Evolutionary conservation across 2,329 filamentous ascomycete genomes (phyloP).

Genomic region (Verruconis gallopava): DNA sequence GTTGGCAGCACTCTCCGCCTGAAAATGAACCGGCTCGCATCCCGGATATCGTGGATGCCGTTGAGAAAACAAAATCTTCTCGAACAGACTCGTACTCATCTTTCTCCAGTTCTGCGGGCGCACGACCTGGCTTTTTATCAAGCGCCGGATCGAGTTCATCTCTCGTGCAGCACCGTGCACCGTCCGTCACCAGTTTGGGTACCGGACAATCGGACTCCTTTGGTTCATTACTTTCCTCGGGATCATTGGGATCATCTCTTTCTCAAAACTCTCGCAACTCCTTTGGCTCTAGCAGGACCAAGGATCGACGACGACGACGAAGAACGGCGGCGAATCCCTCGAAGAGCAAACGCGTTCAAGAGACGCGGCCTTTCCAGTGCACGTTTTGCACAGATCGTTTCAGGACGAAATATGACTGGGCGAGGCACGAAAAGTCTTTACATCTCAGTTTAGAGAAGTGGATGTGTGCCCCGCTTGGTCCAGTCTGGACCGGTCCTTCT

Average conservation of each 20-base stretch:
- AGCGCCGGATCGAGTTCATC: constrained; percentile 32
- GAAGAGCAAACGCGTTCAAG: constrained; percentile 14
- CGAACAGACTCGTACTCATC: constrained; percentile 16
- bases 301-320: constrained; percentile 44
- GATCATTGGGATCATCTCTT: constrained; percentile 43
- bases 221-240: constrained; percentile 36
- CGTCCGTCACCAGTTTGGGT: constrained; percentile 41
- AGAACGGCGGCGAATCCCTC: constrained; percentile 29
- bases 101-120: constrained; percentile 24
- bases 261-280: constrained; percentile 43
- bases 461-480: constrained; percentile 47
- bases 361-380: constrained; percentile 40
- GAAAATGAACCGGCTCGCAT: constrained; percentile 56
- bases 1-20: constrained; percentile 57
- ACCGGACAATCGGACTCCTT: constrained; percentile 29
- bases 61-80: constrained; percentile 27
- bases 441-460: constrained; percentile 53
- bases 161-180: constrained; percentile 38
- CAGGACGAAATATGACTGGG: constrained; percentile 46
- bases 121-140: constrained; percentile 35
- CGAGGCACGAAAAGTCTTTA: constrained; percentile 52
- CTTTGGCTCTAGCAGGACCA: constrained; percentile 26
- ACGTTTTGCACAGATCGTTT: constrained; percentile 46
- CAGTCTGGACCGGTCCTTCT: constrained; percentile 41
- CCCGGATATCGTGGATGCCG: constrained; percentile 50